Conservation (phyloP, 139 green algal species). For the Chlamydomonas incerta region DNA sequence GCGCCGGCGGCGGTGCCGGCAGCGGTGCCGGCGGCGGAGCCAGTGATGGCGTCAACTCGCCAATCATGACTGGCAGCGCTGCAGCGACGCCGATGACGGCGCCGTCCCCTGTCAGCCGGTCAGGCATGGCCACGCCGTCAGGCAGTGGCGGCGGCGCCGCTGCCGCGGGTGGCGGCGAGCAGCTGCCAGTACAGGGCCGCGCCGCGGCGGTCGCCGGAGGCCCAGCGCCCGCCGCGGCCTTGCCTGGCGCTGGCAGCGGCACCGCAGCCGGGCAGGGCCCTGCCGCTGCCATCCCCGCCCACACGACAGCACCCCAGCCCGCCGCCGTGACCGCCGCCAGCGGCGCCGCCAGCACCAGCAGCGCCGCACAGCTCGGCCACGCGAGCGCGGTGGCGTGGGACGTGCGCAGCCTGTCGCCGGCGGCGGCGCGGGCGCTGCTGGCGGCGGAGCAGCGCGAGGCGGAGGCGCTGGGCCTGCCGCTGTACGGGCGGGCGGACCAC, state of each 20-base stretch:
- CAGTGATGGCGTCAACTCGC: no score
- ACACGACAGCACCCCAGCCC: not conserved
- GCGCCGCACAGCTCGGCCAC: not conserved
- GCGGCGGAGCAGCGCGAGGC: not conserved
- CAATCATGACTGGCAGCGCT: not conserved
- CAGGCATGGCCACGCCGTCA: not conserved
- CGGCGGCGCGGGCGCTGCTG: not conserved
- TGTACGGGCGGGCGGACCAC: constrained; percentile 78
- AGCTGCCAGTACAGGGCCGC: no score
- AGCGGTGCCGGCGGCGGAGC: no score
- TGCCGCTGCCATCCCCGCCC: not conserved
- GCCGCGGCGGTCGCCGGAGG: no score
- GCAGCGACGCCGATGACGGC: not conserved
- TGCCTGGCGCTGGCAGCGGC: no score
- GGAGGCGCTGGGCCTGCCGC: constrained; percentile 47
- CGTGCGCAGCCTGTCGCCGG: not conserved
- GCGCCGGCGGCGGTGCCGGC: no score
- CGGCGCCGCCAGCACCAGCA: not conserved
- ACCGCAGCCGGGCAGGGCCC: no score
- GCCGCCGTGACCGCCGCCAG: not conserved
- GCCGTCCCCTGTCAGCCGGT: not conserved
- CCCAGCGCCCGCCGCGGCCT: no score
- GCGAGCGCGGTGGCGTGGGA: not conserved
- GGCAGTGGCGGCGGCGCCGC: not conserved
- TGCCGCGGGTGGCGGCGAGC: no score